Evolutionary conservation across 1,284 basidiomycete genomes (phyloP), one percentile per base, ranked within the genome.

Genomic region (Puccinia polysora): DNA sequence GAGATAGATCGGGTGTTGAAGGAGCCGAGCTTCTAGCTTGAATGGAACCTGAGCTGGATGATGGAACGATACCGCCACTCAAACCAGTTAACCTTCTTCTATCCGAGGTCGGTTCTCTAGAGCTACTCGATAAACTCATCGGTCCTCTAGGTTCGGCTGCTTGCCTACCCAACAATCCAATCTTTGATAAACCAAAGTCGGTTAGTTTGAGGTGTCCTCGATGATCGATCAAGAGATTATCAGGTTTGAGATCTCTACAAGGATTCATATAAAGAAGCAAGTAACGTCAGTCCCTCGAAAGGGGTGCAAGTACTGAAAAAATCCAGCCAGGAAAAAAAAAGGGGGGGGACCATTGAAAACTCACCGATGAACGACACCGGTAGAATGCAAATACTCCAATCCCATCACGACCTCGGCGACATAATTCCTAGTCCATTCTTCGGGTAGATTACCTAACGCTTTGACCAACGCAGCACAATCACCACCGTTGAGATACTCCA

Each of bases 381-480:
- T 87, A 73, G 88, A 86, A 81, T 98, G 96, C 20, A 99, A 84
- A 79, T 96, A 95, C 77, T 98, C 94, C 75, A 99, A 82, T 34
- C 95, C 96, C 74, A 97, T 84, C 18, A 94, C 87, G 18, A 98
- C 91, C 78, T 98, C 96, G 0, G 95, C 96, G 70, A 96, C 87
- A 80, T 97, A 98, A 78, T 94, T 90, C 80, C 88, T 87, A 1
- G 94, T 89, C 96, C 96, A 98, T 76, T 97, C 93, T 80, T 98
- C 93, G 0, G 92, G 89, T 36, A 99, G 81, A 20, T 85, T 88
- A 8, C 94, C 96, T n/a, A 98, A 80, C 18, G 89, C 89, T 82
- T 98, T 98, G 84, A 97, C 90, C 72, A 98, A 85, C 4, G 92
- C 91, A 4, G 93, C 92, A 78, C 95, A 97, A 78, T 99, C 96